Evolutionary conservation across 2,329 filamentous ascomycete genomes (phyloP).

Genomic region (Penicillium sp.): DNA sequence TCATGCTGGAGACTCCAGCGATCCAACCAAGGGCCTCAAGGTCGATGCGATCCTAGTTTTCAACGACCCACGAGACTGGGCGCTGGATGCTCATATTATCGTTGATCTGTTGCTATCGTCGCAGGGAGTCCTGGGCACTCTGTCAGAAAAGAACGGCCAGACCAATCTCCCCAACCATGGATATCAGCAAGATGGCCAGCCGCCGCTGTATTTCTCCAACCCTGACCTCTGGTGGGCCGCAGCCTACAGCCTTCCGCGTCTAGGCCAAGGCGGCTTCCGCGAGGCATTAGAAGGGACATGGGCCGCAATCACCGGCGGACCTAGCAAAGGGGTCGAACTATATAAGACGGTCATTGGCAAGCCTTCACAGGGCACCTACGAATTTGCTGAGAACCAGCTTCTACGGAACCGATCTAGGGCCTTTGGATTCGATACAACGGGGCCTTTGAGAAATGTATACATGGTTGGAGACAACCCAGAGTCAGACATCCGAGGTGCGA

Average conservation of each 20-base stretch:
- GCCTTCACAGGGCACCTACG: slow-evolving; percentile 76
- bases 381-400: slow-evolving; percentile 79
- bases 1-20: slow-evolving; percentile 41
- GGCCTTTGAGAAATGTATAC: slow-evolving; percentile 74
- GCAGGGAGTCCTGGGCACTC: slow-evolving; percentile 79
- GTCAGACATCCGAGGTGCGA: slow-evolving; percentile 88
- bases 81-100: slow-evolving; percentile 83
- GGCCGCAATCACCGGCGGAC: slow-evolving; percentile 69
- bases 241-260: slow-evolving; percentile 78
- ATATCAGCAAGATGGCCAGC: slow-evolving; percentile 83
- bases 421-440: slow-evolving; percentile 43
- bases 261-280: slow-evolving; percentile 91
- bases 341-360: slow-evolving; percentile 78
- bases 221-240: slow-evolving; percentile 90
- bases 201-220: slow-evolving; percentile 84
- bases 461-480: slow-evolving; percentile 94
- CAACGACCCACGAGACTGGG: slow-evolving; percentile 97
- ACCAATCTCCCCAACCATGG: slow-evolving; percentile 69
- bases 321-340: slow-evolving; percentile 59
- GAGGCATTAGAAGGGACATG: slow-evolving; percentile 82
- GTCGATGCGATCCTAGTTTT: slow-evolving; percentile 92
- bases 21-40: slow-evolving; percentile 63
- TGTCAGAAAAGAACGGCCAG: slow-evolving; percentile 73
- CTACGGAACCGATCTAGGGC: slow-evolving; percentile 61
- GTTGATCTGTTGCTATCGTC: slow-evolving; percentile 80